phyloP scores from a whole-genome alignment of 1,284 basidiomycete species.

The Boletus mariae region DNA sequence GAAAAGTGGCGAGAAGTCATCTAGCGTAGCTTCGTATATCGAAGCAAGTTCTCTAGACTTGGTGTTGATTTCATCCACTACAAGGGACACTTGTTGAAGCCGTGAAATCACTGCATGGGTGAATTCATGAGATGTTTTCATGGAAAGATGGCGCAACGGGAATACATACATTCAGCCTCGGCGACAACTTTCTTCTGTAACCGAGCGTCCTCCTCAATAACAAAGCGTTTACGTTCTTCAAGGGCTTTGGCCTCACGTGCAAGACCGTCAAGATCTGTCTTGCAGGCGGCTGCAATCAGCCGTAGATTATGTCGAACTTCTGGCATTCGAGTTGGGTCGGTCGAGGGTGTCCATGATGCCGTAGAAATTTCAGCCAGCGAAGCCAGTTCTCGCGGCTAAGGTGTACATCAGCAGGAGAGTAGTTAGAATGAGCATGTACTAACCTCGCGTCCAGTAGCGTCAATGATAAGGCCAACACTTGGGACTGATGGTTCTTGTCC shows the following conservation, averaged over 20 bases:
- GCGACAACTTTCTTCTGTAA: slow-evolving; percentile 65
- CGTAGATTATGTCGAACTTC: slow-evolving; percentile 95
- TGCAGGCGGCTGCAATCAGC: slow-evolving; percentile 80
- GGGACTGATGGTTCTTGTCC: slow-evolving; percentile 54
- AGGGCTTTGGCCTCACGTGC: slow-evolving; percentile 86
- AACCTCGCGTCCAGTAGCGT: slow-evolving; percentile 90
- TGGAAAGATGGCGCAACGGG: neutral
- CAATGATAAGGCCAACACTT: slow-evolving; percentile 83
- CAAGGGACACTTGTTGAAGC: slow-evolving; percentile 70
- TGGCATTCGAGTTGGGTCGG: slow-evolving; percentile 83
- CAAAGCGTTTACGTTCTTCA: slow-evolving; percentile 73
- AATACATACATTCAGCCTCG: slow-evolving; percentile 67
- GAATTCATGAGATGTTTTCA: slow-evolving; percentile 15
- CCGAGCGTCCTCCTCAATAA: slow-evolving; percentile 68
- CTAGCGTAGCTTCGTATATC: slow-evolving; percentile 65
- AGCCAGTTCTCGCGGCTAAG: slow-evolving; percentile 75
- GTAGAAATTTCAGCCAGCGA: slow-evolving; percentile 77
- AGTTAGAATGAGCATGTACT: slow-evolving; percentile 26
- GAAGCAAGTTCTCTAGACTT: slow-evolving; percentile 62
- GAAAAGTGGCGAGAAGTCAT: slow-evolving; percentile 68
- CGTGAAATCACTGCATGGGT: slow-evolving; percentile 62
- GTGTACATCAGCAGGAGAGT: slow-evolving; percentile 11
- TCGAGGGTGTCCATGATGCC: slow-evolving; percentile 81
- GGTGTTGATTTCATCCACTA: slow-evolving; percentile 65
- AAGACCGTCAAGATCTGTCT: slow-evolving; percentile 80